Percentiles rank a stretch among this genome's conserved stretches.
Conservation (phyloP, 2,329 filamentous ascomycete genomes). For the Aspergillus sp. region DNA sequence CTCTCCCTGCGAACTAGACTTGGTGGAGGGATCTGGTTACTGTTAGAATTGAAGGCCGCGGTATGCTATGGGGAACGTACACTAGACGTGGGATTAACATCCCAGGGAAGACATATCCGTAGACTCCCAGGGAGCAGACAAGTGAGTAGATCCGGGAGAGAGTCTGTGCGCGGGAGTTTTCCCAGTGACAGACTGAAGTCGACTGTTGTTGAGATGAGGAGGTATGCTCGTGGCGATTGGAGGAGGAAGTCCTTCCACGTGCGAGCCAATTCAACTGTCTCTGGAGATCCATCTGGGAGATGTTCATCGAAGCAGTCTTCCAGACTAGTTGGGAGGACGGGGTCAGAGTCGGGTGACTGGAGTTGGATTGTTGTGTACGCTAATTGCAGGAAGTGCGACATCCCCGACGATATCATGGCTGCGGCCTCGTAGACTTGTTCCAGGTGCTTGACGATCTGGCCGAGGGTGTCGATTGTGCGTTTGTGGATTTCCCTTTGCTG, state of each 20-base stretch:
- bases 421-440: neutral
- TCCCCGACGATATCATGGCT: neutral
- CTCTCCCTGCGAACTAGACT: neutral
- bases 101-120: neutral
- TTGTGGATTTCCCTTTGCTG: neutral
- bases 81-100: neutral
- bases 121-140: neutral
- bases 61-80: neutral
- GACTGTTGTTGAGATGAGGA: neutral
- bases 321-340: too few relatives aligned
- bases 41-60: neutral
- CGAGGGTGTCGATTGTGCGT: neutral
- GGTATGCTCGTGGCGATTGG: neutral
- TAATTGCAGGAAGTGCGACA: neutral
- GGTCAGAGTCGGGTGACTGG: neutral
- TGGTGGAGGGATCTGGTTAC: neutral
- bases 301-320: too few relatives aligned
- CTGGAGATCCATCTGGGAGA: too few relatives aligned
- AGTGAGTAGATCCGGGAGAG: neutral
- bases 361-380: neutral
- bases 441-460: neutral
- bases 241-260: neutral
- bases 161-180: neutral
- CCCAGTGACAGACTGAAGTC: neutral
- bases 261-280: too few relatives aligned